Percentiles rank a stretch among this genome's conserved stretches.
Conservation (phyloP, 78 protist genomes). For the slime mould (Dictyostelium discoideum) region DNA sequence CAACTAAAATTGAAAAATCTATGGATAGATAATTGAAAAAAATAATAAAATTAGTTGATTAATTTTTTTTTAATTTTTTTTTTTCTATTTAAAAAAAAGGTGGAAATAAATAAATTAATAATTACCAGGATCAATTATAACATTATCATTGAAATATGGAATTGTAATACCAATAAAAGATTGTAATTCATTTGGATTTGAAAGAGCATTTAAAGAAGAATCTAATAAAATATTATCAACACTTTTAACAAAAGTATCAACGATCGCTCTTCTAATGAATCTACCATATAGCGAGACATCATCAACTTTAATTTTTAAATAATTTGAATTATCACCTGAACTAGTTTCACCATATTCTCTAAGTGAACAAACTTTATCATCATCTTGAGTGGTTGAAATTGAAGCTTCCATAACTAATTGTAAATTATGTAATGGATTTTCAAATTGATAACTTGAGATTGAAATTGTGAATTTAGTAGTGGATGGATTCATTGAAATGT, state of each 20-base stretch:
- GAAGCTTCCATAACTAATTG: background rate
- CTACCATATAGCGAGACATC: background rate
- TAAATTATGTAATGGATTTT: background rate
- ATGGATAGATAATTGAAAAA: background rate
- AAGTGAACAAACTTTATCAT: background rate
- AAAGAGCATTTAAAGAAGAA: background rate
- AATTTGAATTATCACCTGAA: background rate
- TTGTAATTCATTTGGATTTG: background rate
- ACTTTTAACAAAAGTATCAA: background rate
- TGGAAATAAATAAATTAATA: background rate
- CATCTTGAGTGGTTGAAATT: background rate
- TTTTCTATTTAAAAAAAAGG: too few species aligned
- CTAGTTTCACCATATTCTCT: background rate
- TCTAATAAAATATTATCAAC: background rate
- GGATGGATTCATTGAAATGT: background rate
- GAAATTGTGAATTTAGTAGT: background rate
- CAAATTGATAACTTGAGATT: background rate
- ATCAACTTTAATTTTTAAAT: background rate
- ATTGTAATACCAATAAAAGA: background rate
- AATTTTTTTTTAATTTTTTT: too few species aligned
- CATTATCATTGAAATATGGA: background rate
- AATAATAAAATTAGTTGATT: too few species aligned
- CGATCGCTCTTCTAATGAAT: background rate
- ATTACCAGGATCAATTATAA: background rate
- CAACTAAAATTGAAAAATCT: background rate